Percentiles rank a stretch among this genome's conserved stretches.
Evolutionary conservation across 179 eudicot genomes (phyloP).

Genomic region (Nepenthes alata): DNA sequence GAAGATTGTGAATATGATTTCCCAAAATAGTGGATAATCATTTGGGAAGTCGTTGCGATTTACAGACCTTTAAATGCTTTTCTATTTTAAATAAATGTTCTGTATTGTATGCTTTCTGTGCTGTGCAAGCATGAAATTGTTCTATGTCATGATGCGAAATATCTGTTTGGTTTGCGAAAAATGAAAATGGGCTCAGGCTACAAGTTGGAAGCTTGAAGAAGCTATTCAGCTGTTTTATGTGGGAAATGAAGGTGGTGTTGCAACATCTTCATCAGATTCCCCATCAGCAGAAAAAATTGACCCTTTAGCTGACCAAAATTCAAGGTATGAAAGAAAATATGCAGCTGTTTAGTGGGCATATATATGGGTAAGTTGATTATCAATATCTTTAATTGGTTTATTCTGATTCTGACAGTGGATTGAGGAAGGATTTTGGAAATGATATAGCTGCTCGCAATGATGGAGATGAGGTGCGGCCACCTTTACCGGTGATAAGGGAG

Average conservation of each 20-base stretch:
- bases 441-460: conserved; percentile 19
- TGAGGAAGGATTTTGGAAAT: conserved; percentile 22
- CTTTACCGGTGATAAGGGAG: conserved; percentile 89
- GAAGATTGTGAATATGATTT: no score
- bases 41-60: no score
- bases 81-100: no score
- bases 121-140: no score
- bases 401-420: conserved; percentile 25
- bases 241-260: conserved; percentile 58
- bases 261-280: conserved; percentile 23
- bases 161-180: background rate
- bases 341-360: background rate
- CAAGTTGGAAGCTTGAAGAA: conserved; percentile 95
- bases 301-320: conserved; percentile 24
- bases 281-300: conserved; percentile 32
- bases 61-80: no score
- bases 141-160: no score
- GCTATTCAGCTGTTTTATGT: conserved; percentile 87
- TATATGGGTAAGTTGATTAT: conserved; percentile 1
- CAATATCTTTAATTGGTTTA: conserved; percentile 3
- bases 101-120: no score
- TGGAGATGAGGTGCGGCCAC: conserved; percentile 61
- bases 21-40: no score
- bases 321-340: conserved; percentile 25
- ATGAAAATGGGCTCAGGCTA: conserved; percentile 42